Percentiles rank a stretch among this genome's conserved stretches.
These are phyloP conservation scores for Barnettozyma vustinii DNA, from an alignment of 805 yeast genomes.

Conservation along the genomic window DNA sequence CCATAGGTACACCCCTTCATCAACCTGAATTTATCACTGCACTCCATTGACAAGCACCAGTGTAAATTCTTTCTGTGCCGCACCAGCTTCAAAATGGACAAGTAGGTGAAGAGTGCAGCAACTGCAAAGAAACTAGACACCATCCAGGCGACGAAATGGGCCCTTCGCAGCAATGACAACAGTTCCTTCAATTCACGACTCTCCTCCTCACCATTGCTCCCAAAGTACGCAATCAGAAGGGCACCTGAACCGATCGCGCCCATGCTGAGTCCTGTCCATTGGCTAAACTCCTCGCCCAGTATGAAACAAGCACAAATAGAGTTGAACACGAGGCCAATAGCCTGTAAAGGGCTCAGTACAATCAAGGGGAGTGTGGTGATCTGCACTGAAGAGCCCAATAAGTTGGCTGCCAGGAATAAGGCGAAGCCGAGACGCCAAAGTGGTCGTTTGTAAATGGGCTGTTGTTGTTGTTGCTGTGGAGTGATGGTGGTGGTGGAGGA, in stretches of 20 bases:
- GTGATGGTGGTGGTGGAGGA: background rate
- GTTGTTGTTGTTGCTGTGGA: background rate
- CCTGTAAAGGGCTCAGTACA: constrained; percentile 75
- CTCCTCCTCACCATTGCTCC: constrained; percentile 51
- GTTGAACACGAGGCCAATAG: constrained; percentile 84
- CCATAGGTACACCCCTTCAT: constrained; percentile 63
- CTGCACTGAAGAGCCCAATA: constrained; percentile 79
- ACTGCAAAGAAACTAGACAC: constrained; percentile 29
- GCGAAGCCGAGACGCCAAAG: constrained; percentile 48
- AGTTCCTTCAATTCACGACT: constrained; percentile 39
- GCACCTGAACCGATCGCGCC: constrained; percentile 69
- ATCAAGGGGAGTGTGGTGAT: constrained; percentile 79
- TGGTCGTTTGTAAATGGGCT: constrained; percentile 27
- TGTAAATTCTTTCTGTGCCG: background rate
- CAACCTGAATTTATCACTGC: constrained; percentile 20
- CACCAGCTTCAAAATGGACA: constrained; percentile 16
- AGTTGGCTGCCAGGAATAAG: constrained; percentile 65
- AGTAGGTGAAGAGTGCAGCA: constrained; percentile 25
- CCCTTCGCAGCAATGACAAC: constrained; percentile 34
- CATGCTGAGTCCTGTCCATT: constrained; percentile 57
- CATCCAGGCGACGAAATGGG: constrained; percentile 57
- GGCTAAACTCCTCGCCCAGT: constrained; percentile 63
- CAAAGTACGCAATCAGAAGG: constrained; percentile 67
- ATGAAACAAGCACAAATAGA: constrained; percentile 64
- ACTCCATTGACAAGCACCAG: background rate